These are phyloP conservation scores for Ogataea pignaliae DNA, from an alignment of 805 yeast genomes.

Conservation along the genomic window DNA sequence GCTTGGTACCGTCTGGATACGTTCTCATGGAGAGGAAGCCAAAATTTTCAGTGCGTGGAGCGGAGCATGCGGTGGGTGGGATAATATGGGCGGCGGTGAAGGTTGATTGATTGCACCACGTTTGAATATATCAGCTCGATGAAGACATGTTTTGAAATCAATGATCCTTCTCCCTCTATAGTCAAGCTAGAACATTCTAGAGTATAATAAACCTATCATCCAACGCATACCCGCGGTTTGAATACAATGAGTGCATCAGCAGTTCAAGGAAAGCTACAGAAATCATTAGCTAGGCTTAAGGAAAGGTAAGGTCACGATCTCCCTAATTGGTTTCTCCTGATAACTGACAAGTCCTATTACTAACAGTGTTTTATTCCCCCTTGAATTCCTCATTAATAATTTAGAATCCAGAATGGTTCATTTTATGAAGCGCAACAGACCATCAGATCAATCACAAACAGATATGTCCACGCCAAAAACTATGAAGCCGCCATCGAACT, in stretches of 20 bases:
- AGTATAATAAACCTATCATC: too few species aligned
- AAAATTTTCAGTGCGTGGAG: too few species aligned
- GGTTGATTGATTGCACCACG: too few species aligned
- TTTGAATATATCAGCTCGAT: too few species aligned
- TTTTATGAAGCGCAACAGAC: conserved; percentile 97
- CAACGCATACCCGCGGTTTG: too few species aligned
- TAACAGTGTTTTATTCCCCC: not conserved
- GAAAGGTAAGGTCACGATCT: conserved; percentile 28
- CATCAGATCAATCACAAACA: conserved; percentile 79
- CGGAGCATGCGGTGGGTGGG: too few species aligned
- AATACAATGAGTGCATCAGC: conserved; percentile 17
- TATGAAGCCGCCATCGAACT: conserved; percentile 70
- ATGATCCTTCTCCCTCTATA: too few species aligned
- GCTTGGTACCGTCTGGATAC: too few species aligned
- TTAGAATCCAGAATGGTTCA: conserved; percentile 66
- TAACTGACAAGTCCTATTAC: not conserved
- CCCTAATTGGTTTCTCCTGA: not conserved
- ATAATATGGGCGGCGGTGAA: too few species aligned
- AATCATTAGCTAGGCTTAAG: conserved; percentile 62
- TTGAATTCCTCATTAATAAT: not conserved
- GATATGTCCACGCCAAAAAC: conserved; percentile 68
- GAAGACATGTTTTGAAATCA: too few species aligned
- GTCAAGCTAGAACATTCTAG: too few species aligned
- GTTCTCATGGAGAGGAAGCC: too few species aligned
- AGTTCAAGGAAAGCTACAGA: conserved; percentile 40